Base-by-base conservation (phyloP, 306 rosid genomes). In the Lathyrus sativus region DNA sequence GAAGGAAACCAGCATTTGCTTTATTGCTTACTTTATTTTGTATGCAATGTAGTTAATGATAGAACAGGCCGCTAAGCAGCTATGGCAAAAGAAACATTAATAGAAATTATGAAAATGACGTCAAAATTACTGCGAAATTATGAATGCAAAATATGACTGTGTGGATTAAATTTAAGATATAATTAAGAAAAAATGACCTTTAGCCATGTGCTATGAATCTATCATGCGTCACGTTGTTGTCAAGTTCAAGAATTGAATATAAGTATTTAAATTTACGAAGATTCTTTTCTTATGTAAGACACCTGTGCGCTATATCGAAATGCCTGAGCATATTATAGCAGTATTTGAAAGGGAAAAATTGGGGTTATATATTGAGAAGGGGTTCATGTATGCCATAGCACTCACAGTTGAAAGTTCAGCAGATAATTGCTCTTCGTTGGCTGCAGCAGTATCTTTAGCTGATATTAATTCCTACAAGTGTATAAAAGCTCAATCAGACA, bases 341-440 rank as follows among this genome's bases (percentile, higher is more conserved):
- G 28, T 53, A 18, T 14, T 24, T 39, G 44, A 60, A 15, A 22
- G 55, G 28, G 24, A 56, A 45, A 0, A 7, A 6, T 37, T 7
- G 6, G 38, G n/a, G 18, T 14, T 15, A 13, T 26, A 14, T 49
- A 56, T 56, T 28, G 22, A 24, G 46, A 9, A 14, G 29, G 12
- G 22, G 35, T 17, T 2, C 35, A 24, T 15, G 37, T 45, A 58
- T 57, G 70, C 54, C 35, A 77, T 13, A 45, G 41, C 68, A 78
- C 98, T 84, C 79, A 93, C 97, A 76, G 96, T 90, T 43, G 95
- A 79, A 29, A 93, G 87, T 78, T 93, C 99, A 31, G 96, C 84
- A 61, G 80, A 79, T 48, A 87, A 81, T 71, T 75, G 87, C 71
- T 81, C 90, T 81, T 93, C 99, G 24, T 85, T 88, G 46, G 80